Percentiles rank a stretch among this genome's conserved stretches.
Conservation (phyloP, 176 grass and related monocot genomes). For the Poa annua region DNA sequence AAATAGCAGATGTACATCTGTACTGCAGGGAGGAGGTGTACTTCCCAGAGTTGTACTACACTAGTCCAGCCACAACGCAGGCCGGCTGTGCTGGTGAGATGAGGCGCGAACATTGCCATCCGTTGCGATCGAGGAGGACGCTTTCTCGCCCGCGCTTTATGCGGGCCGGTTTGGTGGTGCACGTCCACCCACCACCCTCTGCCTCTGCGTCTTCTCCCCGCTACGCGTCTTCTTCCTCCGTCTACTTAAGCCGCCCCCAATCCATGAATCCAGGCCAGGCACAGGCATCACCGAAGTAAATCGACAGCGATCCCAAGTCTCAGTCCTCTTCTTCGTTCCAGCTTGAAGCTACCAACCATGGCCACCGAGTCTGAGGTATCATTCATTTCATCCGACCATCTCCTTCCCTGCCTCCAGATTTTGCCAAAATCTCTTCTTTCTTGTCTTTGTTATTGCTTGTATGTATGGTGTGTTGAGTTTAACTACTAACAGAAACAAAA, state of each 20-base stretch:
- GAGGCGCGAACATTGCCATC: background rate
- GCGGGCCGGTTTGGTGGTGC: slow-evolving; percentile 47
- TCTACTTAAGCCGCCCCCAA: slow-evolving; percentile 43
- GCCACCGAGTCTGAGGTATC: slow-evolving; percentile 48
- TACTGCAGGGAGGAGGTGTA: slow-evolving; percentile 44
- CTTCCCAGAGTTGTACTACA: slow-evolving; percentile 59
- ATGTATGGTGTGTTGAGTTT: background rate
- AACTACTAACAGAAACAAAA: background rate
- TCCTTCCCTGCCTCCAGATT: background rate
- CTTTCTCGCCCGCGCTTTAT: slow-evolving; percentile 8
- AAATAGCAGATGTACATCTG: slow-evolving; percentile 16
- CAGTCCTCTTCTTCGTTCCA: background rate
- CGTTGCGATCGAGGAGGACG: background rate
- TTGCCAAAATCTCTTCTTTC: background rate
- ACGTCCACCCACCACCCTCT: slow-evolving; percentile 42
- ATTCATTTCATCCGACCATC: background rate
- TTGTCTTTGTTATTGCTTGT: background rate
- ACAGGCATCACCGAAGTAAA: background rate
- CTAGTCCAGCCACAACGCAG: background rate
- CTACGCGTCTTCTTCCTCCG: slow-evolving; percentile 21
- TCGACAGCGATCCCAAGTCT: background rate
- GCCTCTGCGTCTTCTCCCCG: too few relatives aligned
- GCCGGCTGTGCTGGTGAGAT: too few relatives aligned
- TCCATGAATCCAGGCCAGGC: slow-evolving; percentile 35
- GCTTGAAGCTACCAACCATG: slow-evolving; percentile 37